phyloP scores from a whole-genome alignment of 2,329 filamentous ascomycete genomes.

The Sporothrix pallida region DNA sequence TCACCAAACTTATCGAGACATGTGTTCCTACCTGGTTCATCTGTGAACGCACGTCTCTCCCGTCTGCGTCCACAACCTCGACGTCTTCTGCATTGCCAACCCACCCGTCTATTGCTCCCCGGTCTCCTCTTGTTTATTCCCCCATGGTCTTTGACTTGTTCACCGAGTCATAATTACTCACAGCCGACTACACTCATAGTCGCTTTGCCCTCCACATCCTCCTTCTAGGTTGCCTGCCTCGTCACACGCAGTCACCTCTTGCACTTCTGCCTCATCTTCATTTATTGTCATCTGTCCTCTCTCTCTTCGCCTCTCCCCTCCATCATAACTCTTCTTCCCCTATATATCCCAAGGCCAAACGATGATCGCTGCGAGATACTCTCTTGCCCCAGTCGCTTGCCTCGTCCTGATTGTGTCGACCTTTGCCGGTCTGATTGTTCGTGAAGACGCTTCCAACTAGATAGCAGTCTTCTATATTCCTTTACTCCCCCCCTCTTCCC shows the following conservation, averaged over 20 bases:
- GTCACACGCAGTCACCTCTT: conserved; percentile 23
- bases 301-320: conserved; percentile 12
- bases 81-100: conserved; percentile 29
- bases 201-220: neutral
- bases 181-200: conserved; percentile 19
- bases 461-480: conserved; percentile 44
- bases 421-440: conserved; percentile 60
- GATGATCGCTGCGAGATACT: conserved; percentile 64
- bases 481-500: conserved; percentile 26
- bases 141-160: conserved; percentile 29
- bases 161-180: conserved; percentile 32
- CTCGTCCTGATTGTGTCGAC: conserved; percentile 56
- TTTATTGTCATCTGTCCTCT: no score
- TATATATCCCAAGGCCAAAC: conserved; percentile 47
- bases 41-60: conserved; percentile 37
- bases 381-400: conserved; percentile 66
- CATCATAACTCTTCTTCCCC: conserved; percentile 34
- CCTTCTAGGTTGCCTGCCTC: conserved; percentile 10
- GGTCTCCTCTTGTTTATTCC: conserved; percentile 31
- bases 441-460: conserved; percentile 57
- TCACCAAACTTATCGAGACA: conserved; percentile 26
- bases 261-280: neutral
- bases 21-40: conserved; percentile 30
- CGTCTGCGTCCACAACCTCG: conserved; percentile 34
- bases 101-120: conserved; percentile 33